phyloP scores from a whole-genome alignment of 2,329 filamentous ascomycete genomes.

The Talaromyces atroroseus region DNA sequence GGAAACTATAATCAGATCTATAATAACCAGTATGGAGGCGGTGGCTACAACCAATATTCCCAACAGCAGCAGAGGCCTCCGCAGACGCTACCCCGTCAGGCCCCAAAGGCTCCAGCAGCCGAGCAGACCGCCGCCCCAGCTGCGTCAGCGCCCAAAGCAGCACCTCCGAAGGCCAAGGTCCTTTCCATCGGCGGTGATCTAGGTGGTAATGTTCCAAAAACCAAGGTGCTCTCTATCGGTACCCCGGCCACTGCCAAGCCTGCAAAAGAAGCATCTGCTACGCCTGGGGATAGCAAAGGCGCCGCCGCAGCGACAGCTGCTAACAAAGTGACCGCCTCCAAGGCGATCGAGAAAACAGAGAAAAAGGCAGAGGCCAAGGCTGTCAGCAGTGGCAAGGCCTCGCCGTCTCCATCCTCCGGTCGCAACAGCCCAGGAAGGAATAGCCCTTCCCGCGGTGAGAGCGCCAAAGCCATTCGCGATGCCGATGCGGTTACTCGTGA shows the following conservation, averaged over 20 bases:
- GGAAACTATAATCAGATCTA: conserved; percentile 41
- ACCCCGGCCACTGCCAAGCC: conserved; percentile 35
- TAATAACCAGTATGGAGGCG: conserved; percentile 40
- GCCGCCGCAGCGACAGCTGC: conserved; percentile 57
- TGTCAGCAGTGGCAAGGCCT: conserved; percentile 63
- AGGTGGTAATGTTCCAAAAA: conserved; percentile 48
- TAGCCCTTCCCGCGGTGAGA: conserved; percentile 62
- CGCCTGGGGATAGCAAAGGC: conserved; percentile 42
- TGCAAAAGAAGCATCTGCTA: conserved; percentile 43
- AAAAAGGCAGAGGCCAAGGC: conserved; percentile 52
- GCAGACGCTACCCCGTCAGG: conserved; percentile 52
- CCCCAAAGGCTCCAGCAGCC: conserved; percentile 3
- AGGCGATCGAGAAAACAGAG: conserved; percentile 88
- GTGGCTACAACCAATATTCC: conserved; percentile 40
- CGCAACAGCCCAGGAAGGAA: conserved; percentile 73
- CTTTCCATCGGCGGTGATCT: conserved; percentile 53
- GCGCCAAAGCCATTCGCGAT: conserved; percentile 57
- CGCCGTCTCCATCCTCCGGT: conserved; percentile 76
- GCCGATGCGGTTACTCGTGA: conserved; percentile 80
- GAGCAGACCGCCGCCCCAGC: conserved; percentile 35
- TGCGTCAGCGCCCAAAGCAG: conserved; percentile 24
- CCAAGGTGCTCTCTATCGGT: conserved; percentile 76
- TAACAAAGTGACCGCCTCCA: conserved; percentile 76
- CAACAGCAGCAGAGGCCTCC: conserved; percentile 45
- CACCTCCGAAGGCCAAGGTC: conserved; percentile 54